Evolutionary conservation across 176 grass and related monocot genomes (phyloP).

Genomic region (Olyra latifolia): DNA sequence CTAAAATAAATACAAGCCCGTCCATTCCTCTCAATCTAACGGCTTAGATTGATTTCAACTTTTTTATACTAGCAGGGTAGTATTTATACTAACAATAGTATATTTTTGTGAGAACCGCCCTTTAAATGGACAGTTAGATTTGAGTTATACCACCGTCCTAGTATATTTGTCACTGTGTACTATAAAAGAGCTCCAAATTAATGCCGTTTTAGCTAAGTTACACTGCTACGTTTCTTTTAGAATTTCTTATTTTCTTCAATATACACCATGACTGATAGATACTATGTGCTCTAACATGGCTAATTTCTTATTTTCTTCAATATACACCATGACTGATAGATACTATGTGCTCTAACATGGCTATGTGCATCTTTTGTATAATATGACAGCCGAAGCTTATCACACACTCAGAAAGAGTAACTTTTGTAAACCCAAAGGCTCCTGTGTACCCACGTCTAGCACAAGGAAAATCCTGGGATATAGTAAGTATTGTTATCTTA

Average conservation of each 20-base stretch:
- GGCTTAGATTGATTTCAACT: no score
- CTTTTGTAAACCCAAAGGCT: conserved; percentile 82
- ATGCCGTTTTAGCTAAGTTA: not conserved
- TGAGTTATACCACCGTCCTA: no score
- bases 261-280: not conserved
- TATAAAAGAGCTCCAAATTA: no score
- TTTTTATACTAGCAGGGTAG: no score
- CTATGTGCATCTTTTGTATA: conserved; percentile 15
- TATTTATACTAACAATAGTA: no score
- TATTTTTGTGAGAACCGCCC: no score
- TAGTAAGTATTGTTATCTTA: conserved; percentile 54
- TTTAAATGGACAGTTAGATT: no score
- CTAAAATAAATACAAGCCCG: no score
- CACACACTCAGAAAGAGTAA: conserved; percentile 49
- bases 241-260: conserved; percentile 17
- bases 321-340: not conserved
- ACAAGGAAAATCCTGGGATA: conserved; percentile 87
- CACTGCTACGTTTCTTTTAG: not conserved
- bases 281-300: conserved; percentile 22
- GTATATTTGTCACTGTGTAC: no score
- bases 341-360: conserved; percentile 25
- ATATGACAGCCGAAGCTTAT: conserved; percentile 71
- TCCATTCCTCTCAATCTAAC: no score
- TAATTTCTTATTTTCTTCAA: conserved; percentile 16
- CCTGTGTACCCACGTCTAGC: conserved; percentile 85